These are phyloP conservation scores for Hypoxylon sp. DNA, from an alignment of 2,329 filamentous ascomycete species.

Conservation along the genomic window DNA sequence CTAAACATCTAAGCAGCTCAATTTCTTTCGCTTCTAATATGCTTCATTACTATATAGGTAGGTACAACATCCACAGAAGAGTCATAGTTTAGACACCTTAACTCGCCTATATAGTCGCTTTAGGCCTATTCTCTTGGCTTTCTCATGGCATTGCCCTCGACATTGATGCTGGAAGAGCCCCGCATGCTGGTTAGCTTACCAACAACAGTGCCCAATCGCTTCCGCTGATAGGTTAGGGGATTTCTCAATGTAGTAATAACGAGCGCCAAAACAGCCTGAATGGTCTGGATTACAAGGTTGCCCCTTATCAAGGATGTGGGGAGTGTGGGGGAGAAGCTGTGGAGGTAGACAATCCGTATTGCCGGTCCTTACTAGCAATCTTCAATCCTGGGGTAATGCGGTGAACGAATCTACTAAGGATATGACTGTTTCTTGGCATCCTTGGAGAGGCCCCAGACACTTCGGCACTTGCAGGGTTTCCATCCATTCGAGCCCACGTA, in stretches of 20 bases:
- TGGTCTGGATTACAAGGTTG: slow-evolving; percentile 23
- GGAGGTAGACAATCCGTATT: slow-evolving; percentile 1
- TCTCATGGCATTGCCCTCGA: not conserved
- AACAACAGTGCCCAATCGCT: not conserved
- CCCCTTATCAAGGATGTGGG: slow-evolving; percentile 18
- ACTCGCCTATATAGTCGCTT: not conserved
- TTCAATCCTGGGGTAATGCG: slow-evolving; percentile 39
- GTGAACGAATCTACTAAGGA: slow-evolving; percentile 24
- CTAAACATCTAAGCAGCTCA: not conserved
- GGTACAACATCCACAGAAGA: too few relatives aligned
- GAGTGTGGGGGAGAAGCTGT: slow-evolving; percentile 24
- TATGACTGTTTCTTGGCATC: slow-evolving; percentile 34
- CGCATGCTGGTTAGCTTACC: not conserved
- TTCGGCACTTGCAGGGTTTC: slow-evolving; percentile 46
- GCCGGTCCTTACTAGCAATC: slow-evolving; percentile 15
- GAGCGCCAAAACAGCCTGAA: slow-evolving; percentile 39
- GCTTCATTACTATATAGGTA: not conserved
- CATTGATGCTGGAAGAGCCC: not conserved
- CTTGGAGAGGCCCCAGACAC: slow-evolving; percentile 22
- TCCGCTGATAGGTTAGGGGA: slow-evolving; percentile 9
- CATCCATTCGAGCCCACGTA: slow-evolving; percentile 26
- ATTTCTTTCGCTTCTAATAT: not conserved
- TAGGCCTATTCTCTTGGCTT: not conserved
- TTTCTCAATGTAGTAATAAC: slow-evolving; percentile 16
- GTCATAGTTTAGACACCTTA: too few relatives aligned